Evolutionary conservation across 2,329 filamentous ascomycete genomes (phyloP).

Genomic region (Venturia asperata): DNA sequence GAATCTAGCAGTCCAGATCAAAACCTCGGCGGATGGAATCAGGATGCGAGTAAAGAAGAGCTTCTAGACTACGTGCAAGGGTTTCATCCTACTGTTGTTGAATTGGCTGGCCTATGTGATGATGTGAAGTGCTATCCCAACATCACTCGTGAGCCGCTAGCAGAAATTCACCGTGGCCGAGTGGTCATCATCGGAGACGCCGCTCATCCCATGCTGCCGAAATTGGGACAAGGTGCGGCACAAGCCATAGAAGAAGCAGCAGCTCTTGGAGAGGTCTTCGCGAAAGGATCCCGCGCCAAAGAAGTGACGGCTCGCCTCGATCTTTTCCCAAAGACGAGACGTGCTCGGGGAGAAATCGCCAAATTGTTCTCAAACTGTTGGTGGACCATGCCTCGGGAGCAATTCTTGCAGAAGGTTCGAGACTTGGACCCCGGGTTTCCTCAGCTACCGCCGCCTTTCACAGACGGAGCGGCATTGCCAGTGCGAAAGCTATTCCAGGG

Average conservation of each 20-base stretch:
- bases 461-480: not conserved
- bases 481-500: not conserved
- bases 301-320: not conserved
- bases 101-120: not conserved
- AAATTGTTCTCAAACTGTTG: not conserved
- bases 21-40: not conserved
- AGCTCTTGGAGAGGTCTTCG: constrained; percentile 2
- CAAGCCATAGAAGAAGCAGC: constrained; percentile 34
- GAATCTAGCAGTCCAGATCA: not conserved
- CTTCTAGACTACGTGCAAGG: not conserved
- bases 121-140: not conserved
- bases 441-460: not conserved
- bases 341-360: not conserved
- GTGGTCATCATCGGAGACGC: constrained; percentile 51
- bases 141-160: constrained; percentile 32
- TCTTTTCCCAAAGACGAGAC: not conserved
- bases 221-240: constrained; percentile 52
- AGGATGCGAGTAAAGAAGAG: not conserved
- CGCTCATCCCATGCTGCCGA: constrained; percentile 55
- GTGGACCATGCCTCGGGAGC: not conserved
- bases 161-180: constrained; percentile 19
- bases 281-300: not conserved
- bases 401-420: not conserved
- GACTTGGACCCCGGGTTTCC: not conserved
- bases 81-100: not conserved